phyloP scores from a whole-genome alignment of 179 eudicot genomes.

The Spinacia oleracea region DNA sequence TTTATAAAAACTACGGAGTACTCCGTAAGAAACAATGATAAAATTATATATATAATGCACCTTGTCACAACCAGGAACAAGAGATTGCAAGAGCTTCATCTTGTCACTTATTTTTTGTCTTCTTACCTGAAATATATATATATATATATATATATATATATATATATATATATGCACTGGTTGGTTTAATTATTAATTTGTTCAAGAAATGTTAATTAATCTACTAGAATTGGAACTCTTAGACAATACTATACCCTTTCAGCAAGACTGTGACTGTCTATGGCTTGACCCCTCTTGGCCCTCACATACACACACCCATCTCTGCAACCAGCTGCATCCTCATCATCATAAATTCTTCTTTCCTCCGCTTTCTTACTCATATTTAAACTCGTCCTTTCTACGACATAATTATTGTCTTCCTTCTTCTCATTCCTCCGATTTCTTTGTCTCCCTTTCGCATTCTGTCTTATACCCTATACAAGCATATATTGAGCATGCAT shows the following conservation, averaged over 20 bases:
- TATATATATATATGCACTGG: too few species aligned
- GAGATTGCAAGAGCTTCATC: constrained; percentile 19
- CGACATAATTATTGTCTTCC: background rate
- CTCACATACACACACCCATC: constrained; percentile 15
- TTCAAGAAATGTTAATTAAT: background rate
- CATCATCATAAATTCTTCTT: background rate
- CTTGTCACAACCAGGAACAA: constrained; percentile 21
- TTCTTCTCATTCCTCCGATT: background rate
- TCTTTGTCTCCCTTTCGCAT: constrained; percentile 1
- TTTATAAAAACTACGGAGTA: background rate
- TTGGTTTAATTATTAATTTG: background rate
- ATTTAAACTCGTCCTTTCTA: background rate
- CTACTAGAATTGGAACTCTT: too few species aligned
- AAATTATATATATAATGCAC: background rate
- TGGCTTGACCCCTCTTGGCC: constrained; percentile 15
- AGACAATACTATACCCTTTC: constrained; percentile 12
- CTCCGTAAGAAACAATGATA: background rate
- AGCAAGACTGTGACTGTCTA: constrained; percentile 17
- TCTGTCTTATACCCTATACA: background rate
- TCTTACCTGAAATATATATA: constrained; percentile 2
- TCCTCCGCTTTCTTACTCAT: background rate
- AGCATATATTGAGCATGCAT: background rate
- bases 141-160: too few species aligned
- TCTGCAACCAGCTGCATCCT: background rate
- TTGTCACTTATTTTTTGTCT: constrained; percentile 8